A percentile compares a stretch with the other conserved stretches of the same genome.
phyloP scores from a whole-genome alignment of 805 yeast genomes.

The Yamadazyma scolyti region DNA sequence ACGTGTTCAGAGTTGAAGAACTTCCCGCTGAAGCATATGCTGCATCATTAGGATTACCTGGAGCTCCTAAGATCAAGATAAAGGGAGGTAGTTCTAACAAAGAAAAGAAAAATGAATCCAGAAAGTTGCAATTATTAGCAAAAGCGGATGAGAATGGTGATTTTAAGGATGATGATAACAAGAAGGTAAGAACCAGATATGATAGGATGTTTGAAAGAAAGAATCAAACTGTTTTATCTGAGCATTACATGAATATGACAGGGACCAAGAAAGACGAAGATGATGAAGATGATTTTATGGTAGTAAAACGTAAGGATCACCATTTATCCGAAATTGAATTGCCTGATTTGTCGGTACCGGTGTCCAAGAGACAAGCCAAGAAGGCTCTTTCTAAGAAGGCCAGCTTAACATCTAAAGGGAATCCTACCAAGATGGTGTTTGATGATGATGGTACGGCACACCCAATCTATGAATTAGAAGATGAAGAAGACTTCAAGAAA shows the following conservation, averaged over 20 bases:
- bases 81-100: conserved; percentile 52
- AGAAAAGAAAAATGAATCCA: conserved; percentile 76
- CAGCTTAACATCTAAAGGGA: conserved; percentile 55
- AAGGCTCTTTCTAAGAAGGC: conserved; percentile 84
- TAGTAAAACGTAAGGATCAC: conserved; percentile 76
- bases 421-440: conserved; percentile 75
- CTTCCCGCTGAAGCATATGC: conserved; percentile 84
- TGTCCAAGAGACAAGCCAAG: conserved; percentile 81
- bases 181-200: conserved; percentile 74
- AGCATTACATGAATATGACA: conserved; percentile 78
- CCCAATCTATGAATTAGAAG: conserved; percentile 85
- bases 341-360: conserved; percentile 59
- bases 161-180: conserved; percentile 29
- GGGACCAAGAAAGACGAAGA: conserved; percentile 32
- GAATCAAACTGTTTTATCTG: conserved; percentile 88
- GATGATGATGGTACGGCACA: conserved; percentile 96
- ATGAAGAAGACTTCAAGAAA: conserved; percentile 79
- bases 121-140: conserved; percentile 58
- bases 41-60: conserved; percentile 85
- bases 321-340: conserved; percentile 59
- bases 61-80: conserved; percentile 90
- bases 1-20: conserved; percentile 72
- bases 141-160: conserved; percentile 60
- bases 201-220: conserved; percentile 95
- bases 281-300: conserved; percentile 65